Base-by-base conservation (phyloP, 1,284 basidiomycete genomes). In the Tetrapyrgos nigripes region DNA sequence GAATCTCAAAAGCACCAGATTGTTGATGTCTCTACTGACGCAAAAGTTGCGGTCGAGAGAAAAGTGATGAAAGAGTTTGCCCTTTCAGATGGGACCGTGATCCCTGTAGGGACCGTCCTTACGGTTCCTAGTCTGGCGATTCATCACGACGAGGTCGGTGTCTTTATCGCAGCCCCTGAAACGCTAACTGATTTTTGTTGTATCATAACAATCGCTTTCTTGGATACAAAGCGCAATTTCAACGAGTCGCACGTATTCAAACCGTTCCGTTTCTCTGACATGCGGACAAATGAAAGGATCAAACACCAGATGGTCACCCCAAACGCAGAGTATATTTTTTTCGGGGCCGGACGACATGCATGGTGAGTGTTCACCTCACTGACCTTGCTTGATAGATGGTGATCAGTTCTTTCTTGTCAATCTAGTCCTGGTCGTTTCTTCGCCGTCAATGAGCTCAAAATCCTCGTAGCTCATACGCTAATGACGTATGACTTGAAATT, bases 371-470 rank as follows among this genome's bases (percentile, higher is more conserved):
- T 43, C 11, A 24, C 40, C 13, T 47, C 14, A 3, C 14, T 48
- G 26, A 21, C 31, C 10, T 19, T 33, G 3, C 26, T 47, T 5
- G n/a, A 37, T 21, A 17, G 26, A 19, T 49, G 21, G 6, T 47
- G 27, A 27, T 23, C 47, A 28, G 23, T 49, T 13, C 13, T 33
- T 44, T 4, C 4, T 37, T 37, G n/a, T 11, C 10, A 5, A 23
- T 19, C 9, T 24, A 59, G 78, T 50, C 79, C 80, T 5, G 80
- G 79, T 2, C 66, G 79, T 11, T 80, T 79, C 69, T 81, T 81
- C 62, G 79, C 79, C 1, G 73, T 73, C 11, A 75, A 68, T 53
- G 75, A 76, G 60, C 64, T 80, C 26, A 82, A 82, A 66, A 64
- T 70, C 2, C 74, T 81, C 68, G 56, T 81, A 31, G 78, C 76